These are phyloP conservation scores for Nidula niveotomentosa DNA, from an alignment of 1,284 basidiomycete species.

Conservation along the genomic window DNA sequence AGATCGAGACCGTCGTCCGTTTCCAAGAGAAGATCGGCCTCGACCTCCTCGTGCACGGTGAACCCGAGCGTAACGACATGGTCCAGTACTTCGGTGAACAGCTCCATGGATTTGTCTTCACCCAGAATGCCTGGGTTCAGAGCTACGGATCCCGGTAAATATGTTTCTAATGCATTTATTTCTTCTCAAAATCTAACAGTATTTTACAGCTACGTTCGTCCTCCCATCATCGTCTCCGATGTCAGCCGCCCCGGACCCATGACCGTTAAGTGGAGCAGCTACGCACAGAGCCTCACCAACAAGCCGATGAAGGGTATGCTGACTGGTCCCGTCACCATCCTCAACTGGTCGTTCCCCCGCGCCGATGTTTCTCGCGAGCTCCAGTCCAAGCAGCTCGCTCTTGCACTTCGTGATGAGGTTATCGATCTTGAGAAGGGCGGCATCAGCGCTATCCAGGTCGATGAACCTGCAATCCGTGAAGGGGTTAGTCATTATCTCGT, in stretches of 20 bases:
- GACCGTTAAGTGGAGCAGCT: conserved; percentile 97
- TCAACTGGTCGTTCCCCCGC: conserved; percentile 99
- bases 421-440: conserved; percentile 97
- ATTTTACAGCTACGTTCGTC: conserved; percentile 88
- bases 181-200: conserved; percentile 20
- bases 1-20: conserved; percentile 91
- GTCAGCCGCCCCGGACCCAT: conserved; percentile 93
- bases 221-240: conserved; percentile 98
- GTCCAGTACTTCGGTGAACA: conserved; percentile 99
- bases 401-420: conserved; percentile 98
- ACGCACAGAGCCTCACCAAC: conserved; percentile 93
- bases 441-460: conserved; percentile 98
- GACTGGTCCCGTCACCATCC: conserved; percentile 94
- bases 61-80: conserved; percentile 99
- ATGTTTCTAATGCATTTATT: conserved; percentile 2
- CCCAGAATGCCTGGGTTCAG: conserved; percentile 99
- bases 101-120: conserved; percentile 95
- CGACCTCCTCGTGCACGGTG: conserved; percentile 98
- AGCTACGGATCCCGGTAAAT: conserved; percentile 89
- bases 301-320: conserved; percentile 99
- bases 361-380: conserved; percentile 96
- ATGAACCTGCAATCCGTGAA: conserved; percentile 99
- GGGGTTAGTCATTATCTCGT: conserved; percentile 59
- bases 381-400: conserved; percentile 98
- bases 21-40: conserved; percentile 98